Conservation (phyloP, 2,329 filamentous ascomycete genomes). For the Elsinoe arachidis region DNA sequence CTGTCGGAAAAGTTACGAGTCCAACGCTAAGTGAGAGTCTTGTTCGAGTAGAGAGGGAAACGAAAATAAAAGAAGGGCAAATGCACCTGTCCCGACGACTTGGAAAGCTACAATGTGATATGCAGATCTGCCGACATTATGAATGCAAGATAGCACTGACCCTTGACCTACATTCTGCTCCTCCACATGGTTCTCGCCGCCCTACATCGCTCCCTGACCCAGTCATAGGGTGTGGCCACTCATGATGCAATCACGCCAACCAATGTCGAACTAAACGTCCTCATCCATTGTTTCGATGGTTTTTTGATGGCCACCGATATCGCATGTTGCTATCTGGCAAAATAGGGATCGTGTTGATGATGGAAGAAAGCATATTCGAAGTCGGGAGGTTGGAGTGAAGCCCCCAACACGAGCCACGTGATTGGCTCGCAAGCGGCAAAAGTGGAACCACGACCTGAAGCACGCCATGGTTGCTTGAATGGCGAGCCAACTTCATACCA, state of each 20-base stretch:
- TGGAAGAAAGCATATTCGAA: background rate
- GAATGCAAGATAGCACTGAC: background rate
- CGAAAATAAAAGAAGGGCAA: background rate
- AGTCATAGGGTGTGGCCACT: background rate
- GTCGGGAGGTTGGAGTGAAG: background rate
- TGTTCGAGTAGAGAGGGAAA: background rate
- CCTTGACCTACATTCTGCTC: background rate
- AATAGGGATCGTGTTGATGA: background rate
- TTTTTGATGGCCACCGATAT: background rate
- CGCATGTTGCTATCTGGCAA: background rate
- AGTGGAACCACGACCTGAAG: background rate
- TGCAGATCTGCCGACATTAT: slow-evolving; percentile 4
- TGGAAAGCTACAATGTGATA: background rate
- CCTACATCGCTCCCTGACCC: background rate
- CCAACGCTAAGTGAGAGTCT: background rate
- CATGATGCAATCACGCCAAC: background rate
- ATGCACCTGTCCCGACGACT: background rate
- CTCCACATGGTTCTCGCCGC: background rate
- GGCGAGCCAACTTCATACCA: background rate
- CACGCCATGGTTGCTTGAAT: slow-evolving; percentile 8
- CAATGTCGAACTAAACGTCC: background rate
- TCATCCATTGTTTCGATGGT: background rate
- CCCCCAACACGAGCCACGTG: background rate
- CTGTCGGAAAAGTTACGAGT: too few species aligned
- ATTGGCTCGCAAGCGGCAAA: background rate